phyloP scores from a whole-genome alignment of 768 basidiomycete species.

The Pleurotus pulmonarius region DNA sequence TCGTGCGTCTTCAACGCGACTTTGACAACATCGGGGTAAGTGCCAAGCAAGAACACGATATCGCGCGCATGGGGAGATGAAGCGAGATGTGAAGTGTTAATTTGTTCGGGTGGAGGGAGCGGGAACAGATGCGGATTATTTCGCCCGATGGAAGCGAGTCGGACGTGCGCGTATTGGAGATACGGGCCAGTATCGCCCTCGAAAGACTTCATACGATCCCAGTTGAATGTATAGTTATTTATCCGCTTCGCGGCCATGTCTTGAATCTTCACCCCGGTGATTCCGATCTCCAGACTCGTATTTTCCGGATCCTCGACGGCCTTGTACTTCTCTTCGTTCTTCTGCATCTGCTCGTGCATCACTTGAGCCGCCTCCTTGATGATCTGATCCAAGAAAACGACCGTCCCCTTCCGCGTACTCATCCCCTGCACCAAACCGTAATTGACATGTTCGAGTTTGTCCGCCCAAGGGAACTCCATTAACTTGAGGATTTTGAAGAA shows the following conservation, averaged over 20 bases:
- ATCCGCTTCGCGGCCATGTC: constrained; percentile 94
- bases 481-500: constrained; percentile 92
- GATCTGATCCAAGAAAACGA: constrained; percentile 92
- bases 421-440: constrained; percentile 92
- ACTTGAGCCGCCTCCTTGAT: constrained; percentile 81
- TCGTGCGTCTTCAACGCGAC: constrained; percentile 83
- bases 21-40: constrained; percentile 90
- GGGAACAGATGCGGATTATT: constrained; percentile 88
- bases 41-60: constrained; percentile 80
- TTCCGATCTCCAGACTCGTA: constrained; percentile 80
- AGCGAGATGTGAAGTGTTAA: constrained; percentile 64
- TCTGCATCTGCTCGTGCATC: constrained; percentile 97
- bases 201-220: constrained; percentile 92
- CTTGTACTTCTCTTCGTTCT: constrained; percentile 90
- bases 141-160: constrained; percentile 84
- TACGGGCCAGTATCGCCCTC: constrained; percentile 96
- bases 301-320: constrained; percentile 84
- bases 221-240: constrained; percentile 95
- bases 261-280: constrained; percentile 96
- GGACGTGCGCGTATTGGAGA: constrained; percentile 95
- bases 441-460: constrained; percentile 81
- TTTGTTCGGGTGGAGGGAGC: constrained; percentile 63
- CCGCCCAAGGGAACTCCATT: constrained; percentile 88
- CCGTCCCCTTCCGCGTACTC: constrained; percentile 91
- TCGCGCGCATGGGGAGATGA: constrained; percentile 75